Percentiles rank a stretch among this genome's conserved stretches.
Conservation (phyloP, 371 early-diverging fungal species). For the Furculomyces boomerangus region DNA sequence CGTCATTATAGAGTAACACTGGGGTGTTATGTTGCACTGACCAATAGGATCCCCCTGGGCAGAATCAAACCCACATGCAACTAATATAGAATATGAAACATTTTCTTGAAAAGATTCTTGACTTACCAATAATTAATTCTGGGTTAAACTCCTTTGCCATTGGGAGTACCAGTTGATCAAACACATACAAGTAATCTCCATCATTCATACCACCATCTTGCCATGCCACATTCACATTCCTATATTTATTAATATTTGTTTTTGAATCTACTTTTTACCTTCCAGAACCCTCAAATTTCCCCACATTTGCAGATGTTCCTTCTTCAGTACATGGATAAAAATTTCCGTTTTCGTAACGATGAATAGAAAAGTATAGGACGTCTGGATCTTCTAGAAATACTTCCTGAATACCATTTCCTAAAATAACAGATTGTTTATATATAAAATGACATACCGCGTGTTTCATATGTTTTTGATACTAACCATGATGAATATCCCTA, state of each 20-base stretch:
- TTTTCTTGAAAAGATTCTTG: slow-evolving; percentile 22
- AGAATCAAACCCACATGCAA: slow-evolving; percentile 85
- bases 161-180: slow-evolving; percentile 59
- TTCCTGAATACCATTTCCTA: slow-evolving; percentile 78
- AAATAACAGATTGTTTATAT: not conserved
- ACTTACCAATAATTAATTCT: slow-evolving; percentile 41
- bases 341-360: slow-evolving; percentile 54
- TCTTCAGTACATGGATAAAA: slow-evolving; percentile 56
- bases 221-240: slow-evolving; percentile 84
- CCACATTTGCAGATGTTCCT: slow-evolving; percentile 33
- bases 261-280: slow-evolving; percentile 8
- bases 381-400: slow-evolving; percentile 53
- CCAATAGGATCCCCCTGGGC: slow-evolving; percentile 75
- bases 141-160: slow-evolving; percentile 66
- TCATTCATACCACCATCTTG: slow-evolving; percentile 54
- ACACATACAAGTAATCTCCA: slow-evolving; percentile 71
- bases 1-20: slow-evolving; percentile 74
- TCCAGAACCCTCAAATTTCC: slow-evolving; percentile 42
- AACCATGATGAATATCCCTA: not conserved
- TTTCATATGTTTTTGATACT: no score
- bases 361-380: slow-evolving; percentile 69
- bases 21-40: slow-evolving; percentile 60
- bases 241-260: slow-evolving; percentile 7
- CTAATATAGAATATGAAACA: slow-evolving; percentile 9
- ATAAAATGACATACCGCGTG: no score